Evolutionary conservation across 2,329 filamentous ascomycete genomes (phyloP).

Genomic region (Chaetomiaceae sp.): DNA sequence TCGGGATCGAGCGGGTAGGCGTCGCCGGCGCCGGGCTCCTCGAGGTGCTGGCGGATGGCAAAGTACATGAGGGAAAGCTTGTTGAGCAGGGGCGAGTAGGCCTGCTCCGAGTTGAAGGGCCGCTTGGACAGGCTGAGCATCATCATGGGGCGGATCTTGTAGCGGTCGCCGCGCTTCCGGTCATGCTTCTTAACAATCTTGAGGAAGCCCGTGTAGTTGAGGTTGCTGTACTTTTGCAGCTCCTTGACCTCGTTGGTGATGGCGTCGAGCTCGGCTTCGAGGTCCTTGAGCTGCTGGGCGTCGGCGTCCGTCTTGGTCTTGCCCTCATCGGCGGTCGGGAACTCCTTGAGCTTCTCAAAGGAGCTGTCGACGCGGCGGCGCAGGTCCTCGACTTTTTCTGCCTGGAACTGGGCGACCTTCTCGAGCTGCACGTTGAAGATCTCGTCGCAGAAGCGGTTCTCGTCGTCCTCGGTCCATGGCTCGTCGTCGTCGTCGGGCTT

Average conservation of each 20-base stretch:
- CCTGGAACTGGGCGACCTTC: conserved; percentile 88
- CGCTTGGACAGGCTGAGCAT: conserved; percentile 83
- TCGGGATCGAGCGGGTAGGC: conserved; percentile 44
- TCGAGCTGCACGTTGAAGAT: conserved; percentile 91
- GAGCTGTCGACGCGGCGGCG: conserved; percentile 50
- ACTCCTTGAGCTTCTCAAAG: conserved; percentile 71
- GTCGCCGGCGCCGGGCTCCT: conserved; percentile 45
- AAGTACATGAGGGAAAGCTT: conserved; percentile 94
- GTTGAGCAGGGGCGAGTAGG: conserved; percentile 85
- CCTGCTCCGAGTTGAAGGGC: conserved; percentile 87
- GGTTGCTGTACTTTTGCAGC: conserved; percentile 88
- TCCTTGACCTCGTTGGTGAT: conserved; percentile 90
- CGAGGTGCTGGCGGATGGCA: conserved; percentile 80
- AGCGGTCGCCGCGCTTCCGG: conserved; percentile 78
- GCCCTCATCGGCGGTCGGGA: conserved; percentile 59
- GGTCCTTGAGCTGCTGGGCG: conserved; percentile 58
- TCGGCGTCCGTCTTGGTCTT: conserved; percentile 46
- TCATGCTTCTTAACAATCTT: conserved; percentile 99
- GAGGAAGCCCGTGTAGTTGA: conserved; percentile 96
- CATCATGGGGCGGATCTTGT: conserved; percentile 86
- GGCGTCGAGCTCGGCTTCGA: conserved; percentile 73
- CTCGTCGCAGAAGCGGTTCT: conserved; percentile 90
- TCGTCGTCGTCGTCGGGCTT: conserved; percentile 54
- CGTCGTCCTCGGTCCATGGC: conserved; percentile 89
- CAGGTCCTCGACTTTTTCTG: conserved; percentile 62